Evolutionary conservation across 176 grass and related monocot species (phyloP).

Genomic region (Oryza longistaminata): DNA sequence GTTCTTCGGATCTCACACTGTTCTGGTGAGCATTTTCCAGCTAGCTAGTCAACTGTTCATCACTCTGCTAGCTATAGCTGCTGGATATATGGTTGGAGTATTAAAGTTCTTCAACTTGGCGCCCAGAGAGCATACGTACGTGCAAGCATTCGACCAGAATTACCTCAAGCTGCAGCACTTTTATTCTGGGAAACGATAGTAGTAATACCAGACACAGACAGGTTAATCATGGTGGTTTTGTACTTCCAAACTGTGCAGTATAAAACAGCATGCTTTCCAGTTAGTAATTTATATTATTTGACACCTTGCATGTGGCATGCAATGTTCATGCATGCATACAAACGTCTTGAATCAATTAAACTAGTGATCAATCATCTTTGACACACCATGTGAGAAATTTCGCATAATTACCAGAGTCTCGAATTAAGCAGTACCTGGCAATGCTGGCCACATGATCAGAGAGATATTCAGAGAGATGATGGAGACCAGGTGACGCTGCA

Average conservation of each 20-base stretch:
- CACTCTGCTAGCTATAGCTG: neutral
- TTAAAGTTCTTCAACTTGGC: neutral
- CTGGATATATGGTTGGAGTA: neutral
- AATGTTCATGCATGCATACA: no score
- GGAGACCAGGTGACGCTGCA: neutral
- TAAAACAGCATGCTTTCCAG: neutral
- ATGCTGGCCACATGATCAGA: neutral
- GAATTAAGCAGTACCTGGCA: neutral
- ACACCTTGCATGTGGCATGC: neutral
- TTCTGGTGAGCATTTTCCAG: neutral
- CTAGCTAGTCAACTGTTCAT: neutral
- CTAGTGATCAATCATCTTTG: neutral
- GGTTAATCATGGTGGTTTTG: neutral
- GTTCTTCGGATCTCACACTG: slow-evolving; percentile 22
- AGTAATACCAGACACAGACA: neutral
- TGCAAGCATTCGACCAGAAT: neutral
- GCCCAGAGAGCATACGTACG: neutral
- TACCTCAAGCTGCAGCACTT: neutral
- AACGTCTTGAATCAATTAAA: neutral
- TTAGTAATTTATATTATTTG: neutral
- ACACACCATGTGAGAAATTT: neutral
- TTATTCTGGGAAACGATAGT: neutral
- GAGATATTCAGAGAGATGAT: neutral
- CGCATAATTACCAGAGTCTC: neutral
- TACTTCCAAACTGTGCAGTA: neutral